Conservation (phyloP, 2,329 filamentous ascomycete species). For the Xylariaceae sp. region DNA sequence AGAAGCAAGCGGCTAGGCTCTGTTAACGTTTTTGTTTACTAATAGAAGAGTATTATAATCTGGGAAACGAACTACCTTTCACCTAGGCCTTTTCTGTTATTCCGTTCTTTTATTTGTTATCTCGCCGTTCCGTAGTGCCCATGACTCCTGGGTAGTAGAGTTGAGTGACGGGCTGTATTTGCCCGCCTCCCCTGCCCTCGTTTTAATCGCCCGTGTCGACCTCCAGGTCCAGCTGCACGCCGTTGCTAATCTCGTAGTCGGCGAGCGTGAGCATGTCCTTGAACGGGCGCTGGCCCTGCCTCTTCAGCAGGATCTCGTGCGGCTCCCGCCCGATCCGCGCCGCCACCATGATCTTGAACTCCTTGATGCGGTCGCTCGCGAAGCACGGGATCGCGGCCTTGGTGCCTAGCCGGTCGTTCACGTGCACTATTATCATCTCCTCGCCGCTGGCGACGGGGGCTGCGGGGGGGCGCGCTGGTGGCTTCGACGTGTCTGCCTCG, state of each 20-base stretch:
- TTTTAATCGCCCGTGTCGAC: conserved; percentile 58
- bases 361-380: conserved; percentile 74
- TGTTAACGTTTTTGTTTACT: conserved; percentile 12
- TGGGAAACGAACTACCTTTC: conserved; percentile 20
- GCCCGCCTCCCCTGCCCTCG: neutral
- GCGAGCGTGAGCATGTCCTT: conserved; percentile 84
- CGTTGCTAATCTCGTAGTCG: conserved; percentile 92
- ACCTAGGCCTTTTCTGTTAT: too few relatives aligned
- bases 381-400: conserved; percentile 90
- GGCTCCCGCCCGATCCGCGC: conserved; percentile 83
- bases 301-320: conserved; percentile 85
- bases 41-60: neutral
- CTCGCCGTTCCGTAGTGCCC: too few relatives aligned
- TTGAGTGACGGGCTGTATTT: too few relatives aligned
- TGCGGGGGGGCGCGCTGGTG: conserved; percentile 33
- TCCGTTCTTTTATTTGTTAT: too few relatives aligned
- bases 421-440: conserved; percentile 88
- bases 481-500: conserved; percentile 31
- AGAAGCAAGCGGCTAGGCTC: conserved; percentile 3
- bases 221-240: conserved; percentile 65
- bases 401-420: conserved; percentile 95
- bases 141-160: too few relatives aligned
- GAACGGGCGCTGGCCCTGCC: conserved; percentile 89
- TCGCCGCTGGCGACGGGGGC: conserved; percentile 44
- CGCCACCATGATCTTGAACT: conserved; percentile 89